A percentile compares a stretch with the other conserved stretches of the same genome.
These are phyloP conservation scores for Rubia yunnanensis DNA, from an alignment of 257 asterid species.

Conservation along the genomic window DNA sequence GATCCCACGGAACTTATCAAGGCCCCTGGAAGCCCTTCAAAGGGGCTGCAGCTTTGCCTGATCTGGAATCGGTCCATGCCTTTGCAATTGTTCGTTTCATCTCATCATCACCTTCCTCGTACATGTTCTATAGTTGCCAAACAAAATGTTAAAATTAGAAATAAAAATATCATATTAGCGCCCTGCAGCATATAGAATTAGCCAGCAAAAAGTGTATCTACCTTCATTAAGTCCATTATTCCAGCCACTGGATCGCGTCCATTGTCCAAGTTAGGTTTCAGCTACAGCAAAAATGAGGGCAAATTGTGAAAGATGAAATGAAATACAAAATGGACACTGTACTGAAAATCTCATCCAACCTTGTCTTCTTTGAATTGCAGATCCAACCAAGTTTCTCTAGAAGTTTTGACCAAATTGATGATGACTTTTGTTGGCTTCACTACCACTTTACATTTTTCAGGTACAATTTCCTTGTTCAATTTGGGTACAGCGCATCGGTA, in stretches of 20 bases:
- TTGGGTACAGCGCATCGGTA: conserved; percentile 73
- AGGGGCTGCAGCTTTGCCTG: conserved; percentile 68
- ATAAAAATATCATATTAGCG: neutral
- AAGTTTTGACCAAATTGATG: conserved; percentile 52
- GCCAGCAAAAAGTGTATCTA: conserved; percentile 11
- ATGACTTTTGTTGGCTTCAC: conserved; percentile 74
- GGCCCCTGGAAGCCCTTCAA: no score
- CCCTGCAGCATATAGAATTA: no score
- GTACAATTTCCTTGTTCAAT: conserved; percentile 65
- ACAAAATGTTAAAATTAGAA: neutral
- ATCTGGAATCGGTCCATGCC: conserved; percentile 84
- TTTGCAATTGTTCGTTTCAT: conserved; percentile 81
- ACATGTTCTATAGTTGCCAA: conserved; percentile 50
- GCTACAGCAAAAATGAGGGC: conserved; percentile 25
- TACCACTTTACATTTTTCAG: conserved; percentile 65
- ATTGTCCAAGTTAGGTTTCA: conserved; percentile 59
- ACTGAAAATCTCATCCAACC: conserved; percentile 26
- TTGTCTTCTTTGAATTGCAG: conserved; percentile 83
- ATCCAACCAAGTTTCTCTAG: conserved; percentile 79
- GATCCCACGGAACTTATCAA: no score
- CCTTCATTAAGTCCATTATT: conserved; percentile 92
- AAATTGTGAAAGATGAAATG: neutral
- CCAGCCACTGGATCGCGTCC: conserved; percentile 88
- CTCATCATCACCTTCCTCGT: conserved; percentile 83
- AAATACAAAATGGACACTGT: neutral